Evolutionary conservation across 208 protist species (phyloP).

Genomic region (Angomonas ambiguus): DNA sequence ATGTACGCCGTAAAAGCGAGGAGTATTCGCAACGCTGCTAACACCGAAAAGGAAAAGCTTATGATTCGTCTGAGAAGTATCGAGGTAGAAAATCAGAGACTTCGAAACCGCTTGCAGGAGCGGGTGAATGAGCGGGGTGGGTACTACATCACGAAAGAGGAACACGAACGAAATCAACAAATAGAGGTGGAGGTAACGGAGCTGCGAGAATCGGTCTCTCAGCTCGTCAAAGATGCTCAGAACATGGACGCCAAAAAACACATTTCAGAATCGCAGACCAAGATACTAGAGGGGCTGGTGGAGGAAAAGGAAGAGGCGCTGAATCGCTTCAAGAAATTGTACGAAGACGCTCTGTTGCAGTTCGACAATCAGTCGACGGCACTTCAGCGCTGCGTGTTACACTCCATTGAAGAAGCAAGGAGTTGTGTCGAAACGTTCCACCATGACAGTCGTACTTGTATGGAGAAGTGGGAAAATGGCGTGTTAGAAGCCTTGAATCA

Average conservation of each 20-base stretch:
- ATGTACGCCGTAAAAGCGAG: constrained; percentile 94
- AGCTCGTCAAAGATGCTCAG: constrained; percentile 64
- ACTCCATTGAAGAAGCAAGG: constrained; percentile 38
- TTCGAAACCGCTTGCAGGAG: constrained; percentile 86
- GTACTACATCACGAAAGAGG: constrained; percentile 79
- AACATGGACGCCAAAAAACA: constrained; percentile 65
- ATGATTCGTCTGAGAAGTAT: constrained; percentile 73
- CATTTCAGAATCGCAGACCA: constrained; percentile 71
- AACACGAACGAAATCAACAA: constrained; percentile 64
- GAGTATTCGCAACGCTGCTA: constrained; percentile 92
- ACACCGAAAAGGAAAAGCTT: constrained; percentile 79
- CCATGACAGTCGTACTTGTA: constrained; percentile 24
- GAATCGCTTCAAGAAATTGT: constrained; percentile 53
- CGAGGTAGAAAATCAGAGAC: constrained; percentile 79
- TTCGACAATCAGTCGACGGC: constrained; percentile 60
- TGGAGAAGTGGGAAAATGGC: constrained; percentile 46
- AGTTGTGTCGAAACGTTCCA: constrained; percentile 27
- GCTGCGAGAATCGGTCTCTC: constrained; percentile 44
- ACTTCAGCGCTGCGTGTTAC: constrained; percentile 59
- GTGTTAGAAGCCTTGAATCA: constrained; percentile 27
- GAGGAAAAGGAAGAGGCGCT: constrained; percentile 76
- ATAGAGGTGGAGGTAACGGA: constrained; percentile 51
- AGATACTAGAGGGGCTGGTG: constrained; percentile 53
- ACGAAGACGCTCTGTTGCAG: constrained; percentile 65
- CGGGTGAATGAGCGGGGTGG: constrained; percentile 78